Conservation (phyloP, 345 rosid species). For the Eucalyptus dawsonii region DNA sequence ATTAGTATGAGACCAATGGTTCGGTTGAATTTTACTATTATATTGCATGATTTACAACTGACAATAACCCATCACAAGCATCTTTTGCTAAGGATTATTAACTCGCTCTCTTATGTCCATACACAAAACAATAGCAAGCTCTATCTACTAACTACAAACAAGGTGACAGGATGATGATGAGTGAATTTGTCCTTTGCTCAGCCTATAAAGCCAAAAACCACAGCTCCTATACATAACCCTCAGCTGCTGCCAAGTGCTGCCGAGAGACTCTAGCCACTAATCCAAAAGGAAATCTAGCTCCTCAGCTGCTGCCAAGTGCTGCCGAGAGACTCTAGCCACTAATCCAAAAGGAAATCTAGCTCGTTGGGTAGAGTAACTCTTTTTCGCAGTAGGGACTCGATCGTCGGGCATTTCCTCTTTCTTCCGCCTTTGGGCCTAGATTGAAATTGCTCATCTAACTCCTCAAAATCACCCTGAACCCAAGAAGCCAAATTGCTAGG, state of each 20-base stretch:
- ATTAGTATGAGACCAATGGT: neutral
- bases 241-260: accelerated
- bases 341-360: neutral
- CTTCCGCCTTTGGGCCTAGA: slow-evolving; percentile 68
- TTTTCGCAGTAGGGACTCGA: slow-evolving; percentile 48
- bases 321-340: neutral
- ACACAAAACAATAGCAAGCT: neutral
- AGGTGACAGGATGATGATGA: neutral
- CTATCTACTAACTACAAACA: neutral
- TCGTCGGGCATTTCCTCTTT: slow-evolving; percentile 48
- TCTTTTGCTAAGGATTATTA: neutral
- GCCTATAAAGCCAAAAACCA: neutral
- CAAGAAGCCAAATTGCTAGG: neutral
- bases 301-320: accelerated
- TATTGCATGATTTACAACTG: neutral
- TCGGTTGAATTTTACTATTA: neutral
- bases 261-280: neutral
- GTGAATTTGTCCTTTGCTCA: neutral
- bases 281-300: neutral
- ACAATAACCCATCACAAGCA: neutral
- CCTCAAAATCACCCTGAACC: slow-evolving; percentile 66
- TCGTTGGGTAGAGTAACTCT: slow-evolving; percentile 29
- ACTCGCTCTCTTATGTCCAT: slow-evolving; percentile 14
- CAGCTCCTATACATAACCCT: neutral
- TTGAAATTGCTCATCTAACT: slow-evolving; percentile 43